phyloP scores from a whole-genome alignment of 495 filamentous ascomycete species.

The Aspergillus nidulans region DNA sequence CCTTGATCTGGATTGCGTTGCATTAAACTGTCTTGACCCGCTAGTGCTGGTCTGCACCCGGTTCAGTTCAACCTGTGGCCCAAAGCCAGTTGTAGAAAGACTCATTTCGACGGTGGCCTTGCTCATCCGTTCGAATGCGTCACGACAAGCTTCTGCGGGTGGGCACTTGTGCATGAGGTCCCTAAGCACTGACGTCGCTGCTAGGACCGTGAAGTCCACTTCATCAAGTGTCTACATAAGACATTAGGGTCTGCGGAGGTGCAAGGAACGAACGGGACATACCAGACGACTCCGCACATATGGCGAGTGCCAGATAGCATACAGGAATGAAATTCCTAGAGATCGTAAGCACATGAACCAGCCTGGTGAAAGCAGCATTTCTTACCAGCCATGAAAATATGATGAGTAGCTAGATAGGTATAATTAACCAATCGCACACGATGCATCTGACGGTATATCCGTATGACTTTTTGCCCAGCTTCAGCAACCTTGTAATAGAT shows the following conservation, averaged over 20 bases:
- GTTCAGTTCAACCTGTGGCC: constrained; percentile 43
- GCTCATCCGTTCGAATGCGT: constrained; percentile 93
- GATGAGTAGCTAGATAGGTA: constrained; percentile 93
- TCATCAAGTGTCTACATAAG: constrained; percentile 74
- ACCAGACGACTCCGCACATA: constrained; percentile 79
- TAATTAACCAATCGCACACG: constrained; percentile 87
- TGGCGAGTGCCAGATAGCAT: constrained; percentile 95
- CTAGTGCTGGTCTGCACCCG: constrained; percentile 14
- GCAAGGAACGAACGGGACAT: constrained; percentile 32
- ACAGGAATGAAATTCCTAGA: constrained; percentile 88
- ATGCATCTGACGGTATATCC: constrained; percentile 87
- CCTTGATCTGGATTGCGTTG: constrained; percentile 18
- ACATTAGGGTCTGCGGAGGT: constrained; percentile 1
- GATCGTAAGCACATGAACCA: constrained; percentile 11
- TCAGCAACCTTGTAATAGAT: constrained; percentile 93
- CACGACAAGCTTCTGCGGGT: constrained; percentile 78
- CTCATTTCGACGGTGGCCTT: constrained; percentile 93
- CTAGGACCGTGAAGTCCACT: constrained; percentile 91
- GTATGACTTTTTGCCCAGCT: constrained; percentile 86
- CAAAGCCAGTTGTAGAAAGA: constrained; percentile 76
- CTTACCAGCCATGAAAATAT: constrained; percentile 91
- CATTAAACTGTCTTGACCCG: constrained; percentile 12
- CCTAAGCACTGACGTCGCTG: constrained; percentile 82
- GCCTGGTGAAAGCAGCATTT: not conserved
- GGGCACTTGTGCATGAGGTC: constrained; percentile 76